Evolutionary conservation across 306 rosid genomes (phyloP).

Genomic region (Fagus sylvatica): DNA sequence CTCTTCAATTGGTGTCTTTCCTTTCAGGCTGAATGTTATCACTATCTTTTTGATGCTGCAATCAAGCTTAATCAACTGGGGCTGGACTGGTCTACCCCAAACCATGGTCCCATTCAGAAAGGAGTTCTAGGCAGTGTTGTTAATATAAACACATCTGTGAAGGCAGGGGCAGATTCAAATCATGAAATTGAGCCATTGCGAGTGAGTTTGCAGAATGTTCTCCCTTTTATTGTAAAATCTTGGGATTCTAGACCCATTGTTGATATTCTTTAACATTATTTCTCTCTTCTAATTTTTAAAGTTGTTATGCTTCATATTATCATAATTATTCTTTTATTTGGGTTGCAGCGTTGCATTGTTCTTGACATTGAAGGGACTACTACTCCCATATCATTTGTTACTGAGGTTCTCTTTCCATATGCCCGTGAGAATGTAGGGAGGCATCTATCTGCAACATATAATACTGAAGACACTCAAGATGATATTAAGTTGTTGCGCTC

Average conservation of each 20-base stretch:
- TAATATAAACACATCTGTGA: slow-evolving; percentile 46
- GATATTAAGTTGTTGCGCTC: slow-evolving; percentile 72
- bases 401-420: slow-evolving; percentile 93
- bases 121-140: slow-evolving; percentile 43
- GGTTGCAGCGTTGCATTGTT: slow-evolving; percentile 76
- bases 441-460: slow-evolving; percentile 78
- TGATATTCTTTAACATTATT: slow-evolving; percentile 7
- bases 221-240: slow-evolving; percentile 14
- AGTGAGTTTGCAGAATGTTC: slow-evolving; percentile 45
- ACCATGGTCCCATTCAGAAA: slow-evolving; percentile 66
- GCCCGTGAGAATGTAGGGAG: slow-evolving; percentile 85
- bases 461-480: slow-evolving; percentile 67
- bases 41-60: slow-evolving; percentile 93
- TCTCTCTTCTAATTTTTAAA: slow-evolving; percentile 8
- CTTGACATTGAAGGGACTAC: slow-evolving; percentile 99
- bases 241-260: slow-evolving; percentile 9
- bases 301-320: slow-evolving; percentile 1
- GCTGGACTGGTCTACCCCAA: slow-evolving; percentile 76
- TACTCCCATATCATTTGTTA: slow-evolving; percentile 91
- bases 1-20: slow-evolving; percentile 30
- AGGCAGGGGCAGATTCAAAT: slow-evolving; percentile 51
- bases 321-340: slow-evolving; percentile 17
- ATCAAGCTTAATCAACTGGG: slow-evolving; percentile 85
- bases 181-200: slow-evolving; percentile 39
- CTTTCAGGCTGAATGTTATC: slow-evolving; percentile 82